phyloP scores from a whole-genome alignment of 768 basidiomycete species.

The Naganishia vishniacii region DNA sequence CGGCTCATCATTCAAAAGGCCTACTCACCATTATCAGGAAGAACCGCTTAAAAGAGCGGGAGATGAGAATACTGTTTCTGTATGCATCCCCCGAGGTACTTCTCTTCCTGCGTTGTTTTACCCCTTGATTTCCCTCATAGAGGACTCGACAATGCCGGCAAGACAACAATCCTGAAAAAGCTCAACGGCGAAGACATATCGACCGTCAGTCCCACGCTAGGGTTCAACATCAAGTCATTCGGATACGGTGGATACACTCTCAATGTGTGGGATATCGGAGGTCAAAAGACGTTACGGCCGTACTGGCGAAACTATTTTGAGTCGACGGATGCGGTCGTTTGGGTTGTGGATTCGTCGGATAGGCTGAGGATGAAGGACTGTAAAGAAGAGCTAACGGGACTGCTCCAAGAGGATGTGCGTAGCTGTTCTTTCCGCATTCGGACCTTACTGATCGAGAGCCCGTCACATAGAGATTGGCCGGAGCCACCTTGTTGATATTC shows the following conservation, averaged over 20 bases:
- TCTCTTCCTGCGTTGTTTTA: no score
- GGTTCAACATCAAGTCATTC: slow-evolving; percentile 99
- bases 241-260: slow-evolving; percentile 69
- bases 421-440: not conserved
- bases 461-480: slow-evolving; percentile 69
- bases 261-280: slow-evolving; percentile 94
- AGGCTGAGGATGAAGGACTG: slow-evolving; percentile 85
- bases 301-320: slow-evolving; percentile 99
- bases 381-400: slow-evolving; percentile 72
- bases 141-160: slow-evolving; percentile 96
- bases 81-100: slow-evolving; percentile 12
- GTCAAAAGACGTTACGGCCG: slow-evolving; percentile 87
- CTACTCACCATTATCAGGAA: slow-evolving; percentile 95
- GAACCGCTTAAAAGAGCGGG: slow-evolving; percentile 87
- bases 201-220: slow-evolving; percentile 83
- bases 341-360: slow-evolving; percentile 97
- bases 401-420: slow-evolving; percentile 86
- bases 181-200: slow-evolving; percentile 86
- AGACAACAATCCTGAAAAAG: slow-evolving; percentile 95
- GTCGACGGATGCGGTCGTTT: slow-evolving; percentile 93
- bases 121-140: no score
- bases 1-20: slow-evolving; percentile 50
- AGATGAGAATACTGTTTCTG: slow-evolving; percentile 89
- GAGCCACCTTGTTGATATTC: slow-evolving; percentile 91
- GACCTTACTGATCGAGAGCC: not conserved